A percentile compares a stretch with the other conserved stretches of the same genome.
phyloP scores from a whole-genome alignment of 2,329 filamentous ascomycete genomes.

The Hypomyces perniciosus region DNA sequence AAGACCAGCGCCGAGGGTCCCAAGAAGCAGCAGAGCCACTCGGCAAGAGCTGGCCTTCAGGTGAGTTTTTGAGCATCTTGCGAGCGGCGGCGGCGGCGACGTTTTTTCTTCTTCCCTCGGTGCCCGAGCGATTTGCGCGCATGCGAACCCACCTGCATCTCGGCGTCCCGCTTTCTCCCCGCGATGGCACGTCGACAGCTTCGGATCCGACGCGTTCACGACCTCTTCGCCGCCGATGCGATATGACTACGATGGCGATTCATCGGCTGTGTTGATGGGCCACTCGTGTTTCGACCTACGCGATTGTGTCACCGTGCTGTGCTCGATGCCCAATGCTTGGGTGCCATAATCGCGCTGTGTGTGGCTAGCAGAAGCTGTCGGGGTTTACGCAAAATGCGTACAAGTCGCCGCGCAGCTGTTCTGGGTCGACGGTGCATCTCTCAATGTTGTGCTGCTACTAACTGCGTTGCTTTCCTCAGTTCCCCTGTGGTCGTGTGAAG shows the following conservation, averaged over 20 bases:
- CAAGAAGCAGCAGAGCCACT: slow-evolving; percentile 93
- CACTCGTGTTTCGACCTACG: slow-evolving; percentile 1
- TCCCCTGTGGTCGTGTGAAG: slow-evolving; percentile 99
- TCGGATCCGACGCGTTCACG: slow-evolving; percentile 5
- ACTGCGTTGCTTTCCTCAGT: slow-evolving; percentile 47
- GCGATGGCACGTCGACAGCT: slow-evolving; percentile 8
- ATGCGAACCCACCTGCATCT: slow-evolving; percentile 11
- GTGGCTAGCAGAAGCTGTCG: slow-evolving; percentile 5
- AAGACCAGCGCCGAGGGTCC: slow-evolving; percentile 61
- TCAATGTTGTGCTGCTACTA: background rate
- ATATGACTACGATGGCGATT: background rate
- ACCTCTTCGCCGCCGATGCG: background rate
- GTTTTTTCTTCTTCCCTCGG: slow-evolving; percentile 7
- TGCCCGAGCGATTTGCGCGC: slow-evolving; percentile 14
- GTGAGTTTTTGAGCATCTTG: slow-evolving; percentile 50
- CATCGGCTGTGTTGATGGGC: background rate
- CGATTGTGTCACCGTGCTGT: slow-evolving; percentile 7
- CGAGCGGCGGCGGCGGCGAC: background rate
- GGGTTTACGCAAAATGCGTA: background rate
- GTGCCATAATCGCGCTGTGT: slow-evolving; percentile 8
- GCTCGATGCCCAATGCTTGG: background rate
- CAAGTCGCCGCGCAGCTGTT: background rate
- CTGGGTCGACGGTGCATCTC: background rate
- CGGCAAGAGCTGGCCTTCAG: slow-evolving; percentile 90
- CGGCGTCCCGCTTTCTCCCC: slow-evolving; percentile 12